Evolutionary conservation across 2,329 filamentous ascomycete genomes (phyloP).

Genomic region (Trichoderma guizhouense): DNA sequence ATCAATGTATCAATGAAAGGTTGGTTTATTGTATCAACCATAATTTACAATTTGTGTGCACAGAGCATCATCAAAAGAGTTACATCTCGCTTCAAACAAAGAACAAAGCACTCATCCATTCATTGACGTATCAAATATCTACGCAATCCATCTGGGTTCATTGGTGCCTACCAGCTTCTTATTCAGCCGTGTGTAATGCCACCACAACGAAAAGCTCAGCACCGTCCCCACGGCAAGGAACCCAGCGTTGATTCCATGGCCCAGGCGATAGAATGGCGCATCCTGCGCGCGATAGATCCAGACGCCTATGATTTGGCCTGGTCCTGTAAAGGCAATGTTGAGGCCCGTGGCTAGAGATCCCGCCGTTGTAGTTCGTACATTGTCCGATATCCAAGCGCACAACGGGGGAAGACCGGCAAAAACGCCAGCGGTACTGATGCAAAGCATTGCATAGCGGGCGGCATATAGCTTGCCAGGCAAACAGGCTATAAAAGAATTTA

Average conservation of each 20-base stretch:
- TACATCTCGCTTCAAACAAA: background rate
- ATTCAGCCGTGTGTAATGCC: background rate
- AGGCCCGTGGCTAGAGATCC: background rate
- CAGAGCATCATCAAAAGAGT: background rate
- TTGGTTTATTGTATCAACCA: background rate
- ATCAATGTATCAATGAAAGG: background rate
- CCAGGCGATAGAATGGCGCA: background rate
- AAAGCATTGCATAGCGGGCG: conserved; percentile 1
- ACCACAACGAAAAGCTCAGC: conserved; percentile 1
- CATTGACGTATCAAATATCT: background rate
- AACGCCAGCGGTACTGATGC: background rate
- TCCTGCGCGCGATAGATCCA: conserved; percentile 4
- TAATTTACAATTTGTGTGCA: background rate
- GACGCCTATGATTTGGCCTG: background rate
- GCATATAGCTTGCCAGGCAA: background rate
- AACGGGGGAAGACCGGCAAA: background rate
- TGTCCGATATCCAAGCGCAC: background rate
- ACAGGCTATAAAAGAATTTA: background rate
- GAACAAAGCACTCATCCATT: background rate
- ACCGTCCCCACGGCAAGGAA: background rate
- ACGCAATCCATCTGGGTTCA: conserved; percentile 3
- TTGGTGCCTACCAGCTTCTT: background rate
- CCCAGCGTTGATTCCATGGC: background rate
- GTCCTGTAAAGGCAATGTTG: background rate
- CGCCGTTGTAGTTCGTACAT: background rate